Evolutionary conservation across 306 rosid genomes (phyloP), one percentile per base, ranked within the genome.

Genomic region (Lathyrus oleraceus): DNA sequence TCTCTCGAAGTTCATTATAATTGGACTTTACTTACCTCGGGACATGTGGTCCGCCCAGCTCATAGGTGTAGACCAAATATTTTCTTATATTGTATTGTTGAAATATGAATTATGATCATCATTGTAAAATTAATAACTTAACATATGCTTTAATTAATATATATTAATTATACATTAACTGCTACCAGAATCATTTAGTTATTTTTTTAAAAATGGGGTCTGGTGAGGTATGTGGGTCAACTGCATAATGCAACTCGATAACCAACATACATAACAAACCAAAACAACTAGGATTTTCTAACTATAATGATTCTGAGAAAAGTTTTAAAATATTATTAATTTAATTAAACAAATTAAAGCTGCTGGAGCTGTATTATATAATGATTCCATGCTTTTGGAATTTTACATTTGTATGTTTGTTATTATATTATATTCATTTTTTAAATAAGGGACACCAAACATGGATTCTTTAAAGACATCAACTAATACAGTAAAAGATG

Each of bases 201-300:
- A 10, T 25, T 57, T 27, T 13, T 19, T 0, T 14, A 57, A 57
- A 57, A 14, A 13, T 3, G 4, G 62, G 40, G 62, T 54, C 36
- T 2, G 39, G 36, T 57, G 11, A 57, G 38, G 40, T 27, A 13
- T 57, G 19, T 57, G 63, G 63, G 40, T 57, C 63, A 27, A 28
- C 5, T 57, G 39, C 35, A 57, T 57, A 28, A 57, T 27, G 20
- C 63, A 57, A 28, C 19, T 57, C 20, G 12, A 57, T 11, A 28
- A 12, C 63, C 6, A 57, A 57, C 40, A 28, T 16, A 27, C 40
- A 28, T 17, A 57, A 57, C 63, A 57, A 27, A 27, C 63, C 40
- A 57, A 54, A 57, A 27, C 63, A 28, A 57, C 20, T 57, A 20
- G 20, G 63, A 57, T 57, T 28, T 57, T 57, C 39, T 27, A 14